Evolutionary conservation across 2,329 filamentous ascomycete genomes (phyloP), one percentile per base, ranked within the genome.

Genomic region (Nemania sp.): DNA sequence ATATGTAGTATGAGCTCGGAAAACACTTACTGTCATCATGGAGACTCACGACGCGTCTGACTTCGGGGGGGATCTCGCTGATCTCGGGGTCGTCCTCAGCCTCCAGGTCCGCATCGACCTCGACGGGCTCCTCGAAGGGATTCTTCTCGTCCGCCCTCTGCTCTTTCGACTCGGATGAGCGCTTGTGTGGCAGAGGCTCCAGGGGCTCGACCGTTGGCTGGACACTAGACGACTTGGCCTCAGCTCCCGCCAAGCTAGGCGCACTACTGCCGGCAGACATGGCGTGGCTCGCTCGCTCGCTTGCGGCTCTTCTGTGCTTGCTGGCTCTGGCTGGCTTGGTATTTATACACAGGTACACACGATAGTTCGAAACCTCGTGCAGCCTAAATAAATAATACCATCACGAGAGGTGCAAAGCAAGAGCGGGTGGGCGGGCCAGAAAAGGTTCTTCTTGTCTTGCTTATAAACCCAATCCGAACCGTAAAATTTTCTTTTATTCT

Each of bases 11-110:
- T 29, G 25, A 7, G 18, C 17, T 25, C 34, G 5, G 15, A 10
- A 37, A 47, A 48, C 20, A 21, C 54, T n/a, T 56, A 60, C 58
- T 78, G 66, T 87, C 83, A 67, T 87, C 84, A 18, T 80, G 78
- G 60, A 87, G 76, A 67, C 80, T 84, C 65, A 87, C 83, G 43
- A 86, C 77, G 21, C 82, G 79, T 43, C 84, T 81, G 13, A 86
- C 84, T 62, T 83, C 79, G 53, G 77, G 73, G 4, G 83, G 83
- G 13, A 87, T 78, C 53, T 84, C 80, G 50, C 73, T 77, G 49
- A 86, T 76, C 48, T 83, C 78, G 5, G 79, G 78, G 57, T 83
- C 78, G n/a, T 83, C 74, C 43, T 81, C 79, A 6, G 70, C 67
- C 39, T 71, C 69, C 15, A 71, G 66, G 58, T 71, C 69, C 7